phyloP scores from a whole-genome alignment of 2,329 filamentous ascomycete species.

The Raffaelea albimanens region DNA sequence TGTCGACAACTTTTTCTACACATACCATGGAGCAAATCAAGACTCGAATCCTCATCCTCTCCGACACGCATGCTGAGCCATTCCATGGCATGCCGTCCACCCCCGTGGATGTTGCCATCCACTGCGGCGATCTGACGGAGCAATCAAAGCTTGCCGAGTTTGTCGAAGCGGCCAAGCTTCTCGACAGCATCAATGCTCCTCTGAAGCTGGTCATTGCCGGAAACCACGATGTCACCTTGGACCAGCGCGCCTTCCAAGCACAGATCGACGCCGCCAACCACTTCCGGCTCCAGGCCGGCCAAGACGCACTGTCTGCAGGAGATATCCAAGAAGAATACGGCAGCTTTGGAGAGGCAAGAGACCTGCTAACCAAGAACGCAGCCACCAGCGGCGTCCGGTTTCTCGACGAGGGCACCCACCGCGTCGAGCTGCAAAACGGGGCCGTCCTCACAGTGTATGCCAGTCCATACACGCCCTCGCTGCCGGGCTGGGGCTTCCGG shows the following conservation, averaged over 20 bases:
- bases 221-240: constrained; percentile 41
- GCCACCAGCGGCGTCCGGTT: constrained; percentile 30
- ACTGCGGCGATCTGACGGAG: constrained; percentile 43
- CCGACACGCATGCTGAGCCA: constrained; percentile 31
- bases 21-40: too few relatives aligned
- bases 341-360: constrained; percentile 23
- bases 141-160: constrained; percentile 31
- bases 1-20: too few relatives aligned
- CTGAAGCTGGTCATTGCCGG: constrained; percentile 46
- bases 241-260: constrained; percentile 21
- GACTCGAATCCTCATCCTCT: constrained; percentile 33
- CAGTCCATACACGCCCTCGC: constrained; percentile 38
- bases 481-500: constrained; percentile 36
- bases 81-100: constrained; percentile 8
- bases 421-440: constrained; percentile 39
- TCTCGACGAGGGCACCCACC: constrained; percentile 39
- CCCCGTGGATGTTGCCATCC: constrained; percentile 36
- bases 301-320: constrained; percentile 6
- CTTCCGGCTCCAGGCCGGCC: constrained; percentile 4
- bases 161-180: constrained; percentile 27
- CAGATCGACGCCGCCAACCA: constrained; percentile 8
- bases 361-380: constrained; percentile 28
- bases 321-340: constrained; percentile 26
- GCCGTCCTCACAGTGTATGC: constrained; percentile 39
- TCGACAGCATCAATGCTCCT: constrained; percentile 33